These are phyloP conservation scores for Xerocomus potaroensis DNA, from an alignment of 768 basidiomycete species.

Conservation along the genomic window DNA sequence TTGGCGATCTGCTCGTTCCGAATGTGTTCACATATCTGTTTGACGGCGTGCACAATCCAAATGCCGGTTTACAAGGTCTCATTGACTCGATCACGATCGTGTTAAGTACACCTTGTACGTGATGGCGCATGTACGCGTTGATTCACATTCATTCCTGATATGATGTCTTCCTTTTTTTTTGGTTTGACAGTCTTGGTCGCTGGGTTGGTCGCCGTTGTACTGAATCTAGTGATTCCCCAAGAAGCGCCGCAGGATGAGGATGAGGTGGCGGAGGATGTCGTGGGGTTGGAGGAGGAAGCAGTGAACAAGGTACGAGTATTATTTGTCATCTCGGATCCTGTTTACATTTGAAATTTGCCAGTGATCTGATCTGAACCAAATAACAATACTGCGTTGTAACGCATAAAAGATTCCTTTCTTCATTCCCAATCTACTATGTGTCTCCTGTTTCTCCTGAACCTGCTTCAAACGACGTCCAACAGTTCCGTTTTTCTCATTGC, in stretches of 20 bases:
- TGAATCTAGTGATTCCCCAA: slow-evolving; percentile 55
- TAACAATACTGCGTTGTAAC: no score
- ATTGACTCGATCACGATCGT: slow-evolving; percentile 78
- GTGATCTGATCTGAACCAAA: background rate
- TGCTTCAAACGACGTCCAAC: background rate
- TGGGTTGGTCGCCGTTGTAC: slow-evolving; percentile 53
- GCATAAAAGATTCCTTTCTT: no score
- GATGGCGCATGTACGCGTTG: no score
- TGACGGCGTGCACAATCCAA: slow-evolving; percentile 51
- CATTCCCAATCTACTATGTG: no score
- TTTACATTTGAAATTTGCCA: background rate
- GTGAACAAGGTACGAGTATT: background rate
- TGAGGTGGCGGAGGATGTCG: slow-evolving; percentile 10
- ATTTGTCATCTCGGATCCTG: no score
- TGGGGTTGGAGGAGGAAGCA: slow-evolving; percentile 28
- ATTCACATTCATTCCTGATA: no score
- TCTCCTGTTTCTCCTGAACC: no score
- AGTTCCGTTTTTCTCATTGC: background rate
- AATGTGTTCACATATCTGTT: slow-evolving; percentile 67
- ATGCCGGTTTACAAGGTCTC: slow-evolving; percentile 57
- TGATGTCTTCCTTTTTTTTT: no score
- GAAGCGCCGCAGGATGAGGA: slow-evolving; percentile 23
- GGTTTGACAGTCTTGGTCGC: slow-evolving; percentile 47
- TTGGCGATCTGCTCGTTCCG: slow-evolving; percentile 68
- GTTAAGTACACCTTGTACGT: slow-evolving; percentile 76